Evolutionary conservation across 1,139 yeast genomes (phyloP).

Genomic region (Magnusiomyces clavatus): DNA sequence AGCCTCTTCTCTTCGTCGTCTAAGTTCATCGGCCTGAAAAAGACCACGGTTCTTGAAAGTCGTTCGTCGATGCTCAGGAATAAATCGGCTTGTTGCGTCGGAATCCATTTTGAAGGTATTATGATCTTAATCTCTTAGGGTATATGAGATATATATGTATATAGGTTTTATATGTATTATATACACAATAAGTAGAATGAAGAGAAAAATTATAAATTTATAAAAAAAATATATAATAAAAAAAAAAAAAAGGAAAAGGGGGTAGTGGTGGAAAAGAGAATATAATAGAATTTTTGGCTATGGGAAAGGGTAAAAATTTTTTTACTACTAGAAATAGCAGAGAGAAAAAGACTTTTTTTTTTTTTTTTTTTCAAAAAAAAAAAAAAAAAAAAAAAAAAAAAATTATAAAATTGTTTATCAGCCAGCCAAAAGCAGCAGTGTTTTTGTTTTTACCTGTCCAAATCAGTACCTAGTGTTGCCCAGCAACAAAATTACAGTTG

Average conservation of each 20-base stretch:
- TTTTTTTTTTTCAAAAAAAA: no score
- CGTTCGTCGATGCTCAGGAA: conserved; percentile 96
- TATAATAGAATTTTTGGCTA: neutral
- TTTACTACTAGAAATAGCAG: no score
- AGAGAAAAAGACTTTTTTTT: no score
- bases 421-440: neutral
- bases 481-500: no score
- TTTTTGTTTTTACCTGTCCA: neutral
- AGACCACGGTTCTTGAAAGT: conserved; percentile 92
- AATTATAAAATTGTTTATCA: neutral
- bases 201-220: neutral
- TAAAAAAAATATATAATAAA: neutral
- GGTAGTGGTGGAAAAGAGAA: neutral
- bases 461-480: neutral
- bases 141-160: neutral
- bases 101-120: conserved; percentile 48
- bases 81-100: conserved; percentile 76
- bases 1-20: conserved; percentile 96
- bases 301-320: neutral
- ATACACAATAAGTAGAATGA: neutral
- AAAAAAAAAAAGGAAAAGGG: neutral
- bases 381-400: conserved; percentile 2
- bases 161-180: neutral
- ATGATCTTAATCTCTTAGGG: neutral
- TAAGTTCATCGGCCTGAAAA: conserved; percentile 90